Evolutionary conservation across 2,329 filamentous ascomycete species (phyloP), one percentile per base, ranked within the genome.

Genomic region (Colletotrichum cuscutae): DNA sequence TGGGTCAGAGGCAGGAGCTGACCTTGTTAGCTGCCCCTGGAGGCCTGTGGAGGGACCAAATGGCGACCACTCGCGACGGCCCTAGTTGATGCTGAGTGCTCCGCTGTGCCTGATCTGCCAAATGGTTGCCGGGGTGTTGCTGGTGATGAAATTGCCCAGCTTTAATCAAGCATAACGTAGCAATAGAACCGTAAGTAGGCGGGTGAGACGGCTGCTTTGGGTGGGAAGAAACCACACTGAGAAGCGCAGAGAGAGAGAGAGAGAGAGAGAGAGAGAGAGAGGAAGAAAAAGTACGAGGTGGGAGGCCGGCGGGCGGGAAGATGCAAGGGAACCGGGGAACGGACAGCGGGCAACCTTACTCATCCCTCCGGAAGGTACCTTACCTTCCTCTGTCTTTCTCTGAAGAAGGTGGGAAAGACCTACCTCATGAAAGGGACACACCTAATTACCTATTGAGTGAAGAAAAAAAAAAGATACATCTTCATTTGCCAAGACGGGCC

Each of bases 51-150:
- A 49, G 19, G 42, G 42, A 49, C 61, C 60, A 68, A 15, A n/a
- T 63, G 59, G 32, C 52, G 67, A 37, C 32, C 49, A 60, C 56
- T 26, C 46, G 52, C 42, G 42, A 49, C 42, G 42, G 42, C 54
- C 58, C 60, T 26, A 52, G 60, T 49, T 52, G 65, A 42, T 57
- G n/a, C 60, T 49, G 42, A 5, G 42, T 9, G 59, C 69, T 54
- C 60, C 42, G 9, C 54, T 30, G 66, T 72, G 60, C 66, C 66
- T 72, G 71, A 72, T 72, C 71, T 70, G 60, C 71, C 61, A 58
- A 30, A 59, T 19, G 22, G 70, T 57, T 65, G 66, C 56, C 7
- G 49, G 71, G 71, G 70, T 72, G 22, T 26, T 65, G 70, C 70
- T 65, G 61, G 70, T 46, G 58, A 24, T 42, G 71, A 72, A 57